phyloP scores from a whole-genome alignment of 2,329 filamentous ascomycete genomes.

The Niveomyces coronatus region DNA sequence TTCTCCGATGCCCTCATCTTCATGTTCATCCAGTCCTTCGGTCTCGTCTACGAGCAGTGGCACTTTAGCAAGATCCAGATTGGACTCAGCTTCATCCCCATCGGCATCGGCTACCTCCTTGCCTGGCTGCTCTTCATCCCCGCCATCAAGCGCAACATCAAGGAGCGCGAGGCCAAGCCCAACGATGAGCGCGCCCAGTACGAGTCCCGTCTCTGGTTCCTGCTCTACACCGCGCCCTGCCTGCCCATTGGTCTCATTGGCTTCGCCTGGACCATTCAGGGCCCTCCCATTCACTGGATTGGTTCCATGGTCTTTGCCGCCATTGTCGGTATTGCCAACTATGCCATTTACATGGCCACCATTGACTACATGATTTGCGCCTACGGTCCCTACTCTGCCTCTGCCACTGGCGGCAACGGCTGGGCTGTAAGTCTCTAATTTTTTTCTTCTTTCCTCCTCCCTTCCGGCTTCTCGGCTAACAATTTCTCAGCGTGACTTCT shows the following conservation, averaged over 20 bases:
- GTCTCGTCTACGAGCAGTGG: constrained; percentile 59
- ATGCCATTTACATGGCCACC: constrained; percentile 64
- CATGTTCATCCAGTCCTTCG: constrained; percentile 65
- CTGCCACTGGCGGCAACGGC: constrained; percentile 66
- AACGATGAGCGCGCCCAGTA: constrained; percentile 53
- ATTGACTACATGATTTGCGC: constrained; percentile 71
- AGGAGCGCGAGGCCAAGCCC: constrained; percentile 38
- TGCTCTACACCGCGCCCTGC: constrained; percentile 51
- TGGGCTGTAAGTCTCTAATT: constrained; percentile 39
- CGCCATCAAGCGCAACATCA: constrained; percentile 43
- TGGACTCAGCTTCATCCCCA: constrained; percentile 54
- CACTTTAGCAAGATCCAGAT: constrained; percentile 45
- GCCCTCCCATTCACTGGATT: constrained; percentile 57
- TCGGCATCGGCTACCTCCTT: constrained; percentile 56
- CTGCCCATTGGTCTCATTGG: constrained; percentile 58
- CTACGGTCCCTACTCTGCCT: constrained; percentile 63
- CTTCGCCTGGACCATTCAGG: constrained; percentile 58
- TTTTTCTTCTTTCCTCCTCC: not conserved
- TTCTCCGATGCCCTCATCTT: constrained; percentile 70
- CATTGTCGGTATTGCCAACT: constrained; percentile 64
- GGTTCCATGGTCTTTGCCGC: constrained; percentile 53
- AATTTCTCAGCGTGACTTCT: constrained; percentile 44
- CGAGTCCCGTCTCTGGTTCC: constrained; percentile 55
- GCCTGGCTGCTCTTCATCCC: constrained; percentile 51
- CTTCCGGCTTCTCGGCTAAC: not conserved